These are phyloP conservation scores for Fusarium nodosum DNA, from an alignment of 2,329 filamentous ascomycete genomes.

Conservation along the genomic window DNA sequence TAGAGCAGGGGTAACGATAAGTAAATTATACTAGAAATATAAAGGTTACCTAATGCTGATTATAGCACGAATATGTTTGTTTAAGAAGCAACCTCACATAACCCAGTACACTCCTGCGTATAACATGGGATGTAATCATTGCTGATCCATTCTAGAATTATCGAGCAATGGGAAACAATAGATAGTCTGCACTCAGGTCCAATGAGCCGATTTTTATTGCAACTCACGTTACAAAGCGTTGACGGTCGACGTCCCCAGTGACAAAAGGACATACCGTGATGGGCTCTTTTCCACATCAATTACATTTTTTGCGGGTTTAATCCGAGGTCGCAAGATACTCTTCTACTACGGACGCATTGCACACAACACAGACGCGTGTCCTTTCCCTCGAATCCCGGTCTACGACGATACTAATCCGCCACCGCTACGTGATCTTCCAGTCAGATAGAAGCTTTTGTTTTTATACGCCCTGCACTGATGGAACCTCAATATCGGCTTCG, in stretches of 20 bases:
- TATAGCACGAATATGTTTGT: no score
- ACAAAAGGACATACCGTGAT: background rate
- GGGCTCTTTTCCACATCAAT: background rate
- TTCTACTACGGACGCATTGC: background rate
- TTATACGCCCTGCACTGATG: background rate
- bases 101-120: no score
- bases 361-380: background rate
- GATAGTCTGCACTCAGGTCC: no score
- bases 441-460: background rate
- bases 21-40: background rate
- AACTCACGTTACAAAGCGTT: no score
- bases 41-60: background rate
- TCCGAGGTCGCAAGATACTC: background rate
- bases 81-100: no score
- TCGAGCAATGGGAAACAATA: no score
- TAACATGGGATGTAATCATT: no score
- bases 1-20: fast-evolving
- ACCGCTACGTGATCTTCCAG: background rate
- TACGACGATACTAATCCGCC: background rate
- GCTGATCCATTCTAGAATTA: no score
- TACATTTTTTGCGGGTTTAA: background rate
- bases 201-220: no score
- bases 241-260: no score
- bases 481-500: background rate
- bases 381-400: background rate